These are phyloP conservation scores for Metschnikowia santaceciliae DNA, from an alignment of 805 yeast genomes.

Conservation along the genomic window DNA sequence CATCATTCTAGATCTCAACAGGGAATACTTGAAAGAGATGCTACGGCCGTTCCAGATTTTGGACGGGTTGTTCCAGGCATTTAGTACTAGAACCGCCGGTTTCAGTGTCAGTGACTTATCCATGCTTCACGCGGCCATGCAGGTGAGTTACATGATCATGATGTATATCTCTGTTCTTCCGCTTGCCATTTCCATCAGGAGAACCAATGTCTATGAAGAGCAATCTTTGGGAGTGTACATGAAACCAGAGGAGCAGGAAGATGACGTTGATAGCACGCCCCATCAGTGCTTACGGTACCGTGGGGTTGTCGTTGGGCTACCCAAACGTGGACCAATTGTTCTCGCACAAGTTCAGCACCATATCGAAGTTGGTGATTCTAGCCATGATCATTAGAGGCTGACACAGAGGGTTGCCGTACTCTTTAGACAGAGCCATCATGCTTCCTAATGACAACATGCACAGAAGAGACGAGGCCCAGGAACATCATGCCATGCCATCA, in stretches of 20 bases:
- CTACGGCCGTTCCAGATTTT: slow-evolving; percentile 67
- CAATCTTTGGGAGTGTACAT: slow-evolving; percentile 89
- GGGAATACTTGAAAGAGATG: slow-evolving; percentile 45
- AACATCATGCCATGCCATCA: slow-evolving; percentile 43
- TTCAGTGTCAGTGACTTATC: slow-evolving; percentile 69
- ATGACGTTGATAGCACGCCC: slow-evolving; percentile 45
- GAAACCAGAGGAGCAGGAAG: slow-evolving; percentile 28
- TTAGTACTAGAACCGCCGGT: slow-evolving; percentile 94
- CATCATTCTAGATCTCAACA: slow-evolving; percentile 66
- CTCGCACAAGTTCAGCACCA: slow-evolving; percentile 60
- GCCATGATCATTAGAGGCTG: slow-evolving; percentile 93
- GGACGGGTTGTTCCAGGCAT: slow-evolving; percentile 86
- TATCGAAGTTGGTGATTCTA: slow-evolving; percentile 80
- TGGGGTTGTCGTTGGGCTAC: slow-evolving; percentile 86
- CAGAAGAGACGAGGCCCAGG: slow-evolving; percentile 58
- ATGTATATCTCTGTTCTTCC: slow-evolving; percentile 98
- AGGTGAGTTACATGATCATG: slow-evolving; percentile 91
- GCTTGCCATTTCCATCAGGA: slow-evolving; percentile 89
- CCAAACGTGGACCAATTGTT: slow-evolving; percentile 66
- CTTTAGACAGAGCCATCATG: slow-evolving; percentile 91
- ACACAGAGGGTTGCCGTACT: slow-evolving; percentile 93
- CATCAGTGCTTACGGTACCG: slow-evolving; percentile 94
- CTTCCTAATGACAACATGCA: slow-evolving; percentile 68
- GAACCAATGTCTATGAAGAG: slow-evolving; percentile 97
- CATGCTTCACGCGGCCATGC: slow-evolving; percentile 80